phyloP scores from a whole-genome alignment of 805 yeast genomes.

The Yamadazyma kitorensis region DNA sequence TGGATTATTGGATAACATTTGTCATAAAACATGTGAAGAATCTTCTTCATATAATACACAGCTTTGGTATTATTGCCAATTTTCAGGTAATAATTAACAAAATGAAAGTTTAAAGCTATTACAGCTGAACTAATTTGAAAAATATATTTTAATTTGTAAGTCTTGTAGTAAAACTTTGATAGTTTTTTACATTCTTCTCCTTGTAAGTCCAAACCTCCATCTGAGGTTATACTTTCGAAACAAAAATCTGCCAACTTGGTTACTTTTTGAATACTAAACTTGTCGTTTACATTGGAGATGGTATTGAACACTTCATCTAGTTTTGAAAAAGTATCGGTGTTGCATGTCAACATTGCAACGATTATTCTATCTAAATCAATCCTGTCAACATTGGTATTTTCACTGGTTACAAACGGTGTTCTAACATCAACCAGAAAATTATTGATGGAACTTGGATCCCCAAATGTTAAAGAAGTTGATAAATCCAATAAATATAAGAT shows the following conservation, averaged over 20 bases:
- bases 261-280: slow-evolving; percentile 13
- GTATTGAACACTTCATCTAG: slow-evolving; percentile 13
- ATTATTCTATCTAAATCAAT: slow-evolving; percentile 13
- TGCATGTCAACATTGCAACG: slow-evolving; percentile 3
- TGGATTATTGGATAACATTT: slow-evolving; percentile 14
- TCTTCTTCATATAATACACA: slow-evolving; percentile 29
- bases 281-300: slow-evolving; percentile 15
- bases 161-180: slow-evolving; percentile 5
- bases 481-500: slow-evolving; percentile 14
- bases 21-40: slow-evolving; percentile 21
- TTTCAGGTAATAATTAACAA: slow-evolving; percentile 39
- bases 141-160: slow-evolving; percentile 6
- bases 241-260: slow-evolving; percentile 6
- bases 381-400: slow-evolving; percentile 16
- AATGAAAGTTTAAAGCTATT: slow-evolving; percentile 22
- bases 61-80: slow-evolving; percentile 24
- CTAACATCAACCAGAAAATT: slow-evolving; percentile 12
- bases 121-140: slow-evolving; percentile 6
- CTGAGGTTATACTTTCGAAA: slow-evolving; percentile 9
- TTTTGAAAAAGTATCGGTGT: slow-evolving; percentile 7
- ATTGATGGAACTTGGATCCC: slow-evolving; percentile 15
- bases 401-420: slow-evolving; percentile 14
- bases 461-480: slow-evolving; percentile 14
- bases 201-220: slow-evolving; percentile 2
- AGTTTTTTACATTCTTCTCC: slow-evolving; percentile 1